A percentile compares a stretch with the other conserved stretches of the same genome.
Evolutionary conservation across 2,329 filamentous ascomycete species (phyloP).

Genomic region (Neospermospora avenae): DNA sequence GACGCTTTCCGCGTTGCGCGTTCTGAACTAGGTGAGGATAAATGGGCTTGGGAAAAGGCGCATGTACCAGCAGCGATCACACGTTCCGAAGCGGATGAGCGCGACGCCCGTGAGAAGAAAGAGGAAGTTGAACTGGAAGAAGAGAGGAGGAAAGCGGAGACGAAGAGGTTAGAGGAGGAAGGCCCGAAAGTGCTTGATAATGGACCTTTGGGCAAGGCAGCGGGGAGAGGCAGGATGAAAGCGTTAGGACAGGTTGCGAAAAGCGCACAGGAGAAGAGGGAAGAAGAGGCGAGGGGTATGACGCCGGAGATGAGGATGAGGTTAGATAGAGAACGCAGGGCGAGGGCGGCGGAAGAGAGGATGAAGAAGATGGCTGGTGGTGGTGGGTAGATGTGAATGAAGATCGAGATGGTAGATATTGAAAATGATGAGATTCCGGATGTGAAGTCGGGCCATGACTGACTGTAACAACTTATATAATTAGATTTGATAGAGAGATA

Average conservation of each 20-base stretch:
- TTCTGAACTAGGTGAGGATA: slow-evolving; percentile 71
- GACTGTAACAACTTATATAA: too few species aligned
- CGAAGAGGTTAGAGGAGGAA: slow-evolving; percentile 67
- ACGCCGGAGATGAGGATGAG: slow-evolving; percentile 82
- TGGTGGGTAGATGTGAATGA: not conserved
- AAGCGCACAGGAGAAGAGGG: slow-evolving; percentile 74
- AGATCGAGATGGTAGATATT: too few species aligned
- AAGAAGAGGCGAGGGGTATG: slow-evolving; percentile 80
- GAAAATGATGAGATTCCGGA: too few species aligned
- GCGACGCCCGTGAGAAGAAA: slow-evolving; percentile 66
- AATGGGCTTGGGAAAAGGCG: slow-evolving; percentile 76
- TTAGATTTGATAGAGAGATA: too few species aligned
- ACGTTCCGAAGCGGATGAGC: slow-evolving; percentile 66
- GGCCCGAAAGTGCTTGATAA: slow-evolving; percentile 53
- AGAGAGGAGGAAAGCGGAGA: slow-evolving; percentile 68
- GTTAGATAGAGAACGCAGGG: slow-evolving; percentile 83
- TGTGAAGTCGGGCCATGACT: too few species aligned
- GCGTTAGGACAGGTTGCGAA: slow-evolving; percentile 60
- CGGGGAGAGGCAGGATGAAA: slow-evolving; percentile 48
- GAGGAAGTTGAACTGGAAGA: slow-evolving; percentile 67
- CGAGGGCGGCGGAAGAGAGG: slow-evolving; percentile 87
- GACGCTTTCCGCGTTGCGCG: slow-evolving; percentile 91
- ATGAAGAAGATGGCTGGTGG: slow-evolving; percentile 46
- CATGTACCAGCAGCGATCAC: slow-evolving; percentile 70
- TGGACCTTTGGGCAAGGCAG: slow-evolving; percentile 35